Base-by-base conservation (phyloP, 1,284 basidiomycete genomes). In the Earliella scabrosa region DNA sequence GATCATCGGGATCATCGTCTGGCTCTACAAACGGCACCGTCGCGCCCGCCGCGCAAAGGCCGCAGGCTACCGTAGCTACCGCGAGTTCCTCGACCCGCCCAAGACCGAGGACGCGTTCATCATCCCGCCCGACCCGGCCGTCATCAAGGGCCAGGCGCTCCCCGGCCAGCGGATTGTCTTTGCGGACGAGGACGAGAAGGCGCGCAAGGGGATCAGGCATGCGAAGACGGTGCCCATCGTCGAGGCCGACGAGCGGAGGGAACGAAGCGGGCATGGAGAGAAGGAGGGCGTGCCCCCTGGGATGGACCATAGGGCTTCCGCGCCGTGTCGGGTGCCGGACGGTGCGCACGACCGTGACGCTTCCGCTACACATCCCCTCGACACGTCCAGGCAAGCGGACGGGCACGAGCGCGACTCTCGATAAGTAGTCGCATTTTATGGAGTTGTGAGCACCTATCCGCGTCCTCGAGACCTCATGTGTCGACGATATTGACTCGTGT, bases 121-220 rank as follows among this genome's bases (percentile, higher is more conserved):
- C 55, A 80, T 88, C 31, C 86, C 86, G 18, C 86, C 86, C 1
- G 86, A 88, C 67, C 86, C 86, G 20, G 86, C 86, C 34, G 75
- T 88, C 43, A 68, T 87, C 27, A 68, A 80, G 39, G 82, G 82
- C 23, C 74, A 78, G 45, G 68, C 72, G 24, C 63, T 70, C 51
- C 79, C 81, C 1, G 81, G 82, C 20, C 76, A 82, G 62, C 63
- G 68, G 48, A 69, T 73, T 38, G 74, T 76, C 51, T 60, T 69
- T 32, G 72, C 75, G 38, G 60, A 64, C 53, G 61, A 63, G 35
- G 39, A 52, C 14, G 60, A 54, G 49, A 45, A 49, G 21, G 52
- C 29, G 21, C 16, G 52, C 11, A 63, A 59, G 48, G 63, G 29
- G 36, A n/a, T 62, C 29, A 63, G 58, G 51, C 63, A 68, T 45